Evolutionary conservation across 2,329 filamentous ascomycete genomes (phyloP).

Genomic region (Talaromyces albobiverticillius): DNA sequence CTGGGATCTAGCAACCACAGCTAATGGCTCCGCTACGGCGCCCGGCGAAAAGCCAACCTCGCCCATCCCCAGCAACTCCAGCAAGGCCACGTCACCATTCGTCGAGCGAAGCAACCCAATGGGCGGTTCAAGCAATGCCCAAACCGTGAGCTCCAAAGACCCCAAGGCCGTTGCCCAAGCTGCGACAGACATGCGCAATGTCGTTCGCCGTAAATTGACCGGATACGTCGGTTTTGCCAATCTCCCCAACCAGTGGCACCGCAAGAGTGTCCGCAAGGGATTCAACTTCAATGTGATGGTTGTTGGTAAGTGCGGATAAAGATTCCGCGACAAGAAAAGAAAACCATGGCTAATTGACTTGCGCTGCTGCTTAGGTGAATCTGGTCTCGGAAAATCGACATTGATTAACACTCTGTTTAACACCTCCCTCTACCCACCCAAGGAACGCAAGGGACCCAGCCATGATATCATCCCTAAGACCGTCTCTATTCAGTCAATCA

Average conservation of each 20-base stretch:
- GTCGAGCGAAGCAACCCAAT: constrained; percentile 59
- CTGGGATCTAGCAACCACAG: constrained; percentile 23
- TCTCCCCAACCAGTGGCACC: constrained; percentile 99
- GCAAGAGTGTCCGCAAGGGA: constrained; percentile 99
- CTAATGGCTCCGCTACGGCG: constrained; percentile 19
- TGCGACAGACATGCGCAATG: constrained; percentile 78
- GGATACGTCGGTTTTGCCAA: constrained; percentile 99
- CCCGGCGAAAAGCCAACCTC: constrained; percentile 12
- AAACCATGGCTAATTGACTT: background rate
- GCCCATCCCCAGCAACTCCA: constrained; percentile 38
- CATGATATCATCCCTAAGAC: constrained; percentile 99
- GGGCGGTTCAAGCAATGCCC: constrained; percentile 51
- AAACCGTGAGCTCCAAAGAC: constrained; percentile 64
- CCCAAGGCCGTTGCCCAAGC: constrained; percentile 57
- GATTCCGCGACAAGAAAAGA: background rate
- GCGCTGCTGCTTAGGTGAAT: constrained; percentile 69
- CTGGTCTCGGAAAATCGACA: constrained; percentile 97
- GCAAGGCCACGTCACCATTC: constrained; percentile 54
- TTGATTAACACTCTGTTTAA: constrained; percentile 99
- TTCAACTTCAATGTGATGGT: constrained; percentile 99
- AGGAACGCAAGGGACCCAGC: constrained; percentile 96
- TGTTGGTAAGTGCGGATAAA: constrained; percentile 70
- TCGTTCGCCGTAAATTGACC: constrained; percentile 95
- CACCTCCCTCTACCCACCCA: constrained; percentile 96
- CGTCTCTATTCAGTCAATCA: constrained; percentile 90